These are phyloP conservation scores for Dendrostoma leiphaemia DNA, from an alignment of 2,329 filamentous ascomycete genomes.

Conservation along the genomic window DNA sequence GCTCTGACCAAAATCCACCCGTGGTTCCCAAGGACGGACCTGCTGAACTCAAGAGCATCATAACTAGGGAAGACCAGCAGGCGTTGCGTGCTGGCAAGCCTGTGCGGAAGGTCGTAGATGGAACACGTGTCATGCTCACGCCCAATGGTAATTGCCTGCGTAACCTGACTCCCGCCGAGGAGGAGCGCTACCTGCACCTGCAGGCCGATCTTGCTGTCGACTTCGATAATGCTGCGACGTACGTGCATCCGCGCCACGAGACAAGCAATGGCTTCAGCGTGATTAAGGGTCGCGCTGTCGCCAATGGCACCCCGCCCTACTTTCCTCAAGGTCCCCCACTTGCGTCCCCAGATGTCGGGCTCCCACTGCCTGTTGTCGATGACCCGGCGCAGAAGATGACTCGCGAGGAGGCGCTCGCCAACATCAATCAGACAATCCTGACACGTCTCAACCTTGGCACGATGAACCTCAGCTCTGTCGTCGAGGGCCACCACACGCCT, in stretches of 20 bases:
- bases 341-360: conserved; percentile 26
- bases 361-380: conserved; percentile 26
- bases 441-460: conserved; percentile 56
- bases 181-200: conserved; percentile 67
- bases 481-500: background rate
- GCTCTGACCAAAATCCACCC: conserved; percentile 30
- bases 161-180: conserved; percentile 66
- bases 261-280: conserved; percentile 58
- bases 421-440: conserved; percentile 68
- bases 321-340: conserved; percentile 49
- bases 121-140: conserved; percentile 68
- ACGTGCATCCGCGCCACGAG: conserved; percentile 54
- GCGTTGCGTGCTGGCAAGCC: conserved; percentile 54
- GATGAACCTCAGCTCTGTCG: conserved; percentile 35
- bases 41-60: conserved; percentile 43
- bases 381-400: conserved; percentile 65
- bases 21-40: conserved; percentile 27
- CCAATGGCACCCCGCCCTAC: conserved; percentile 61
- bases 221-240: conserved; percentile 52
- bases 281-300: conserved; percentile 63
- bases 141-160: conserved; percentile 76
- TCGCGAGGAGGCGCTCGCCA: conserved; percentile 63
- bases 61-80: conserved; percentile 54
- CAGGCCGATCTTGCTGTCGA: conserved; percentile 56
- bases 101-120: conserved; percentile 62